Conservation (phyloP, 768 basidiomycete genomes). For the Xerocomellus intermedius region DNA sequence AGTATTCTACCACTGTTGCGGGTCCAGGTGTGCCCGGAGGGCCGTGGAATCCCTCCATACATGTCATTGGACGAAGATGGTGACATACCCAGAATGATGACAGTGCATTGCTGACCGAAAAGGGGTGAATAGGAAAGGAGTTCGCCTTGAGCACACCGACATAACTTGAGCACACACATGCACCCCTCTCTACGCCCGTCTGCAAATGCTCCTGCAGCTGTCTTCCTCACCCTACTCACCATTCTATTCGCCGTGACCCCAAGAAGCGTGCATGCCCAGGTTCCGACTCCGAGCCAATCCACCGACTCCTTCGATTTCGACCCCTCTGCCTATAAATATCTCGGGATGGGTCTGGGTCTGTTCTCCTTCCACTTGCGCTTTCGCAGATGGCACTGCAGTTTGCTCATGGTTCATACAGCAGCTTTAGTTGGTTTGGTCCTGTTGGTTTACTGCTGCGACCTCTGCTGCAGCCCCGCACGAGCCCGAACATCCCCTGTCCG, state of each 20-base stretch:
- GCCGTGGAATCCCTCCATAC: too few relatives aligned
- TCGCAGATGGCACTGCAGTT: not conserved
- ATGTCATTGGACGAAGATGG: too few relatives aligned
- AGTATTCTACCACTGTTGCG: too few relatives aligned
- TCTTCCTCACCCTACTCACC: not conserved
- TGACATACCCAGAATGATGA: too few relatives aligned
- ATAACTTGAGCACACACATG: not conserved
- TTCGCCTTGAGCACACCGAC: not conserved
- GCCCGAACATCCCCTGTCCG: not conserved
- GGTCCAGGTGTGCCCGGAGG: too few relatives aligned
- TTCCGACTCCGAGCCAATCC: not conserved
- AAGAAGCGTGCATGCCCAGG: not conserved
- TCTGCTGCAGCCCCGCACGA: not conserved
- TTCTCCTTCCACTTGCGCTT: not conserved
- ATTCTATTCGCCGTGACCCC: not conserved
- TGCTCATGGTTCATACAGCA: not conserved
- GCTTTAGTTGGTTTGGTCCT: not conserved
- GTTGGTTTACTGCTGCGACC: not conserved
- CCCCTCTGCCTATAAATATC: fast-evolving
- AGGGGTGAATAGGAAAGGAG: not conserved
- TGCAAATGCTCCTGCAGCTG: not conserved
- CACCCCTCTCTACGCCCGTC: not conserved
- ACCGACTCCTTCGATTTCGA: fast-evolving
- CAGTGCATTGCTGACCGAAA: too few relatives aligned
- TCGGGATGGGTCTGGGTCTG: not conserved